Conservation (phyloP, 257 asterid genomes). For the Capsicum baccatum region DNA sequence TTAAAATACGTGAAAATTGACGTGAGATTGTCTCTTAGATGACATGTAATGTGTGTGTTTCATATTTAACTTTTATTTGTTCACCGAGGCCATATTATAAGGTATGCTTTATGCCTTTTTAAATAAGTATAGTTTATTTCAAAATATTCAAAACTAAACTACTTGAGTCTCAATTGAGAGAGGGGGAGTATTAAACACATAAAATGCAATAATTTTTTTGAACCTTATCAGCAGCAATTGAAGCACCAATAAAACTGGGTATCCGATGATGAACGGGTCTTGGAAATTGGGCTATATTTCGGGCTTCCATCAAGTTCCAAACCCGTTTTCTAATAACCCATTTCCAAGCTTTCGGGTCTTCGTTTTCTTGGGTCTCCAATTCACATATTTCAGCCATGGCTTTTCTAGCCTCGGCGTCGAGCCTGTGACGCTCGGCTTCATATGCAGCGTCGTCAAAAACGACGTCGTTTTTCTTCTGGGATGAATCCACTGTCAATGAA, state of each 20-base stretch:
- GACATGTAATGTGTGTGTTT: no score
- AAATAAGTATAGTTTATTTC: no score
- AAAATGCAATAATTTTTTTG: neutral
- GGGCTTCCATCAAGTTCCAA: slow-evolving; percentile 90
- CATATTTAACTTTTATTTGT: no score
- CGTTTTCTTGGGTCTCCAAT: slow-evolving; percentile 46
- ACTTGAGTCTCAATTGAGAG: no score
- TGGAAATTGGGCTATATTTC: slow-evolving; percentile 84
- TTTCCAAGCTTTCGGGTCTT: slow-evolving; percentile 88
- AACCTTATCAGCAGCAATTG: slow-evolving; percentile 71
- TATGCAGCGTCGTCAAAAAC: slow-evolving; percentile 66
- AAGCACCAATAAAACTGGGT: slow-evolving; percentile 79
- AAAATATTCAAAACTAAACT: no score
- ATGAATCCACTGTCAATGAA: slow-evolving; percentile 33
- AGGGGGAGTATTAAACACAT: no score
- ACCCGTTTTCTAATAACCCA: slow-evolving; percentile 82
- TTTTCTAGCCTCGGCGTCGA: slow-evolving; percentile 76
- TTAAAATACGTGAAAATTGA: no score
- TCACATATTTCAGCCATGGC: slow-evolving; percentile 69
- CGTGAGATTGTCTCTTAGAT: no score
- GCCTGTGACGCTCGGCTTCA: slow-evolving; percentile 77
- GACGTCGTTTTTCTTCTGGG: slow-evolving; percentile 39
- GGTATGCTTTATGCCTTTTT: no score
- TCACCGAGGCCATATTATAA: no score
- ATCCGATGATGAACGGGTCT: slow-evolving; percentile 95